Percentiles rank a stretch among this genome's conserved stretches.
Evolutionary conservation across 495 filamentous ascomycete genomes (phyloP).

Genomic region (Podospora fimiseda): DNA sequence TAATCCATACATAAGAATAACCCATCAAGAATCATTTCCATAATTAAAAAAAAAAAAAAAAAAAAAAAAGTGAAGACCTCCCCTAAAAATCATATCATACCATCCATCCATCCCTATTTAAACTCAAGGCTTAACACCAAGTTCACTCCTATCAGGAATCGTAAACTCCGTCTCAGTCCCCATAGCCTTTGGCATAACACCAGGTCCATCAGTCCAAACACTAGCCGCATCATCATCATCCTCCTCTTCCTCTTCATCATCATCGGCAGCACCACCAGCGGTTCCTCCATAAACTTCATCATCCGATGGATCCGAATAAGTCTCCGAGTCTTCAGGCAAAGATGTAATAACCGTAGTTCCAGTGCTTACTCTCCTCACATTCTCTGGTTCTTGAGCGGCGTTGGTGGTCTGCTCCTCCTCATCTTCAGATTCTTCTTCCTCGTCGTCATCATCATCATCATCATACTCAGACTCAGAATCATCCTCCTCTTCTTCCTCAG

Average conservation of each 20-base stretch:
- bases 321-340: constrained; percentile 46
- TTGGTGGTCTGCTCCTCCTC: neutral
- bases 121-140: constrained; percentile 2
- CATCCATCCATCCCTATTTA: constrained; percentile 1
- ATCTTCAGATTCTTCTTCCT: constrained; percentile 14
- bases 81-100: neutral
- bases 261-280: constrained; percentile 1
- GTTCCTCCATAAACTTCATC: constrained; percentile 7
- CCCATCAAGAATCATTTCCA: too few relatives aligned
- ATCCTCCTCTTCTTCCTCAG: constrained; percentile 15
- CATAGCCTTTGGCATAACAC: constrained; percentile 24
- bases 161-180: constrained; percentile 16
- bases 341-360: constrained; percentile 52
- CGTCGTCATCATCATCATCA: constrained; percentile 15
- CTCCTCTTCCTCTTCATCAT: constrained; percentile 4
- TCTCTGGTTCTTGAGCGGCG: neutral
- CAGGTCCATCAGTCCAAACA: constrained; percentile 30
- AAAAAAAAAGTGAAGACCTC: neutral
- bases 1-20: too few relatives aligned
- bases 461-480: constrained; percentile 16
- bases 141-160: neutral
- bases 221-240: constrained; percentile 27
- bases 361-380: constrained; percentile 23
- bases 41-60: neutral
- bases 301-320: constrained; percentile 21